Percentiles rank a stretch among this genome's conserved stretches.
Evolutionary conservation across 768 basidiomycete genomes (phyloP).

Genomic region (Rhizopogon vulgaris): DNA sequence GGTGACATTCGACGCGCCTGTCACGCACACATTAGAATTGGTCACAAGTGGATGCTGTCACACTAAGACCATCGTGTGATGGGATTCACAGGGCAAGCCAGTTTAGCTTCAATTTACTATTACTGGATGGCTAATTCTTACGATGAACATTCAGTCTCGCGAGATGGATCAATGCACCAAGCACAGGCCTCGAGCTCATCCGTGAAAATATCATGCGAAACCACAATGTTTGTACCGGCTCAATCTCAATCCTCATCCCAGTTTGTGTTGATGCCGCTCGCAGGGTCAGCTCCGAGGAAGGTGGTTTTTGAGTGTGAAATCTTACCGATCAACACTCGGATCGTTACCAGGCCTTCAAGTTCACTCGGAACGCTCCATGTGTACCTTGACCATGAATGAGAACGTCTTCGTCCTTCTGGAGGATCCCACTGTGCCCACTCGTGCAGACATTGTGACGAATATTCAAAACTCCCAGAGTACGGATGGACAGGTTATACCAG

Average conservation of each 20-base stretch:
- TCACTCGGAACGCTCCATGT: constrained; percentile 63
- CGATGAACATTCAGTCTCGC: constrained; percentile 45
- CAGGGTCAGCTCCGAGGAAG: constrained; percentile 57
- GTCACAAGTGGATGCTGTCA: constrained; percentile 11
- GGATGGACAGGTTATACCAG: constrained; percentile 13
- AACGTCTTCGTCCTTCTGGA: constrained; percentile 77
- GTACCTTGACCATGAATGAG: constrained; percentile 71
- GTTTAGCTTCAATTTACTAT: neutral
- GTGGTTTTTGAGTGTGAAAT: constrained; percentile 67
- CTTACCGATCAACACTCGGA: constrained; percentile 70
- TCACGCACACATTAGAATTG: constrained; percentile 16
- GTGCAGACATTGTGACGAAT: constrained; percentile 44
- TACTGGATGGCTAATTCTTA: constrained; percentile 4
- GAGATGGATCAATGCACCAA: constrained; percentile 80
- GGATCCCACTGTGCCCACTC: constrained; percentile 65
- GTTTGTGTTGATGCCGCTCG: constrained; percentile 13
- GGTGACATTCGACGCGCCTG: constrained; percentile 2
- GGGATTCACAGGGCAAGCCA: constrained; percentile 58
- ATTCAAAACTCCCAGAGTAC: constrained; percentile 25
- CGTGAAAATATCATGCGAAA: constrained; percentile 63
- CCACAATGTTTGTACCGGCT: constrained; percentile 47
- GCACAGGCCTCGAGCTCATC: constrained; percentile 62
- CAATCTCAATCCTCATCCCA: constrained; percentile 4
- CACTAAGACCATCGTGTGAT: constrained; percentile 23
- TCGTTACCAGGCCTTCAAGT: constrained; percentile 45